Base-by-base conservation (phyloP, 306 rosid species). In the Trifolium fragiferum region DNA sequence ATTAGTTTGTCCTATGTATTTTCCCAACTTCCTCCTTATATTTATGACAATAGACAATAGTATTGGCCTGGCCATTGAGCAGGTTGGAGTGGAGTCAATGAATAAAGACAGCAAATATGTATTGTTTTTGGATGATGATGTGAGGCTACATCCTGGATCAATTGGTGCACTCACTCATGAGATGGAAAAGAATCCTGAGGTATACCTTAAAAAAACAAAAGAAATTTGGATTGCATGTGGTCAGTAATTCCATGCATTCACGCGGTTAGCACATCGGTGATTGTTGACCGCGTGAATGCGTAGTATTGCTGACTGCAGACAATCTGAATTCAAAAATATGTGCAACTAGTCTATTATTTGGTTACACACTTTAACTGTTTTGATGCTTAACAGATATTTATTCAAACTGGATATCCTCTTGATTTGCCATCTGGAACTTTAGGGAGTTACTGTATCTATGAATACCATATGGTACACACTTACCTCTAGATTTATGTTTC, bases 341-440 rank as follows among this genome's bases (percentile, higher is more conserved):
- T 49, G 20, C 7, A 16, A 41, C 21, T 49, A 49, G 32, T 68
- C 32, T 53, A 75, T 16, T 41, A 37, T 76, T 70, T 66, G 49
- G 51, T 53, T 65, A 13, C 73, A 66, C 37, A 72, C 65, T 71
- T 70, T 30, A 69, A 82, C 78, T 59, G 74, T 80, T 81, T 74
- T 82, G 18, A 82, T 77, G 60, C 53, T 43, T 38, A 78, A 75
- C 93, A 95, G 99, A 92, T 95, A 90, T 95, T 95, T 76, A 92
- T 95, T 82, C 99, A 95, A 92, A 95, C 99, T 58, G 99, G 99
- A 77, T 95, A 92, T 82, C 99, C 99, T 78, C 97, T 95, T 68
- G 99, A 95, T 83, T 77, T 95, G 72, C 99, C 99, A 78, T 95
- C 99, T 6, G 98, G 99, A 78, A 95, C 96, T 86, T 82, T 95